Evolutionary conservation across 164 flowering plant species (phyloP).

Genomic region (Sedum album): DNA sequence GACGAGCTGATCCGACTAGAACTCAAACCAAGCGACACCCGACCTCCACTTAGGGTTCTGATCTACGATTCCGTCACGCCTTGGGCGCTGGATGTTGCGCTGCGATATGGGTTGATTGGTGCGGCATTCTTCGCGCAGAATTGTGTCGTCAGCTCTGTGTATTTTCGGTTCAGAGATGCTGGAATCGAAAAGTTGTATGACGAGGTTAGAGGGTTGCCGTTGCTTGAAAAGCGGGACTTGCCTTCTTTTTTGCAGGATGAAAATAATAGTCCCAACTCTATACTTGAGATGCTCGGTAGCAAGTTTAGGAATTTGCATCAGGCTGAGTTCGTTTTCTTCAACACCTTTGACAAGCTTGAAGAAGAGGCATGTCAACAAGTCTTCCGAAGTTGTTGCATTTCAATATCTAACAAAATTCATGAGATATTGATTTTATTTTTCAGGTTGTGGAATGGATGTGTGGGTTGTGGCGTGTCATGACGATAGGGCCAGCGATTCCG

Average conservation of each 20-base stretch:
- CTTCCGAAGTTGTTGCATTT: neutral
- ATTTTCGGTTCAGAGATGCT: neutral
- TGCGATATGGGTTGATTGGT: slow-evolving; percentile 9
- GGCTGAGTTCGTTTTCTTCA: slow-evolving; percentile 1
- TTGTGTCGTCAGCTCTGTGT: neutral
- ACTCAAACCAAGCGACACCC: neutral
- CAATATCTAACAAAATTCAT: no score
- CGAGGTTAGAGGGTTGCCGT: neutral
- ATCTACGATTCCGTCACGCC: slow-evolving; percentile 18
- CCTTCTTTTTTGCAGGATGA: slow-evolving; percentile 5
- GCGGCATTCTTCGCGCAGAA: slow-evolving; percentile 6
- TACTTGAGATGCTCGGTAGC: slow-evolving; percentile 2
- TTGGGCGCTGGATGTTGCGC: slow-evolving; percentile 19
- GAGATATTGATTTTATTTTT: no score
- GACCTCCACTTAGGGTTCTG: slow-evolving; percentile 3
- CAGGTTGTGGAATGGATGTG: slow-evolving; percentile 9
- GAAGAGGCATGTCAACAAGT: slow-evolving; percentile 1
- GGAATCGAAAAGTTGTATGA: neutral
- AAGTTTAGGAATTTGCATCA: slow-evolving; percentile 1
- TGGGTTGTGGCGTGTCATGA: slow-evolving; percentile 2
- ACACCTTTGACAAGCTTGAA: slow-evolving; percentile 1
- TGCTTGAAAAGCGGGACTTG: slow-evolving; percentile 4
- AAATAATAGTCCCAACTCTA: neutral
- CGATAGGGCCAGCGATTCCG: slow-evolving; percentile 14
- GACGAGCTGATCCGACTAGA: neutral